Percentiles rank a stretch among this genome's conserved stretches.
Evolutionary conservation across 2,329 filamentous ascomycete species (phyloP).

Genomic region (Podosphaera aphanis): DNA sequence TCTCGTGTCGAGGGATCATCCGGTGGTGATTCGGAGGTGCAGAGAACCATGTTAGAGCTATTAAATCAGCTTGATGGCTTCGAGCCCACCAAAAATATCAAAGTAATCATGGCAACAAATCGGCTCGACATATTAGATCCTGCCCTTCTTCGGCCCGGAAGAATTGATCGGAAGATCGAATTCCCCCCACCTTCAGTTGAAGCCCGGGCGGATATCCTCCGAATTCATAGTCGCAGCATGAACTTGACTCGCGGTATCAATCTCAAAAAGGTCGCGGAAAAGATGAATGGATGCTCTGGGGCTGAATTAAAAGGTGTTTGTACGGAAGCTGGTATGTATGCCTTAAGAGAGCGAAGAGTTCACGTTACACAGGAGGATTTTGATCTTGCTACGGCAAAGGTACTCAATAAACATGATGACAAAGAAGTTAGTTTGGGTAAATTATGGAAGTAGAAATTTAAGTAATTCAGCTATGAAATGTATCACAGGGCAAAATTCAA

Average conservation of each 20-base stretch:
- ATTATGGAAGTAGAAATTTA: conserved; percentile 43
- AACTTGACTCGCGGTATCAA: conserved; percentile 95
- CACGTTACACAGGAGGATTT: conserved; percentile 99
- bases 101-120: conserved; percentile 99
- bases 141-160: conserved; percentile 77
- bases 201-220: conserved; percentile 86
- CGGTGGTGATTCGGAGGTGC: conserved; percentile 89
- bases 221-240: conserved; percentile 96
- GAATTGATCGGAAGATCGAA: conserved; percentile 97
- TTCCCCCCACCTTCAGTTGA: conserved; percentile 94
- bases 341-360: conserved; percentile 77
- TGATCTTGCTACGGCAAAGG: conserved; percentile 93
- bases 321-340: conserved; percentile 97
- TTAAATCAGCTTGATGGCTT: conserved; percentile 97
- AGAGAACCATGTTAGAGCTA: conserved; percentile 94
- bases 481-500: no score
- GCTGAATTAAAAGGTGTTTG: conserved; percentile 97
- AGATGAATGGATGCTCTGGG: conserved; percentile 98
- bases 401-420: conserved; percentile 98
- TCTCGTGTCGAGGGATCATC: conserved; percentile 90
- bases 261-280: conserved; percentile 93
- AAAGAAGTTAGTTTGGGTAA: conserved; percentile 85
- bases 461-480: background rate
- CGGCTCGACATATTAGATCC: conserved; percentile 93
- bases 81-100: conserved; percentile 99